Conservation (phyloP, 2,329 filamentous ascomycete genomes). For the Fusarium kyushuense region DNA sequence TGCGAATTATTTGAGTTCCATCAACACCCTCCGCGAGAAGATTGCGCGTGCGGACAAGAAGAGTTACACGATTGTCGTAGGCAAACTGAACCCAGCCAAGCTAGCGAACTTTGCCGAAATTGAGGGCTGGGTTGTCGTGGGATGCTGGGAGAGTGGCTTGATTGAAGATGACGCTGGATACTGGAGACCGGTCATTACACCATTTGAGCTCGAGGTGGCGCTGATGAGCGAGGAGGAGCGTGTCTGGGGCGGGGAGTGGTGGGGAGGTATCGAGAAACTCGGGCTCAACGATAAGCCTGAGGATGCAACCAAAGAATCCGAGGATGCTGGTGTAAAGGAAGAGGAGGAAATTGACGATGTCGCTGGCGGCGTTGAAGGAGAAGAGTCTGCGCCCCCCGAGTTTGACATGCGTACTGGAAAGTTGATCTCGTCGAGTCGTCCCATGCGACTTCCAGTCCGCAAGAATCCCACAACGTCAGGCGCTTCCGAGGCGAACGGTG, state of each 20-base stretch:
- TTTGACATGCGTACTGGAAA: slow-evolving; percentile 92
- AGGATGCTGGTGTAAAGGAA: slow-evolving; percentile 18
- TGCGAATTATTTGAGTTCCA: slow-evolving; percentile 86
- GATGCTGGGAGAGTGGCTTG: slow-evolving; percentile 96
- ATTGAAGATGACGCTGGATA: slow-evolving; percentile 87
- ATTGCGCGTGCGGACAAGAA: slow-evolving; percentile 91
- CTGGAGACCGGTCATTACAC: slow-evolving; percentile 91
- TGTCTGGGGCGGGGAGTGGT: slow-evolving; percentile 90
- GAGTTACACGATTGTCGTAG: slow-evolving; percentile 94
- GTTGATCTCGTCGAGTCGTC: slow-evolving; percentile 82
- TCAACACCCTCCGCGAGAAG: slow-evolving; percentile 76
- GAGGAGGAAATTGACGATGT: slow-evolving; percentile 51
- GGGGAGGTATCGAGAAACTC: slow-evolving; percentile 83
- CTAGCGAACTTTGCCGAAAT: slow-evolving; percentile 96
- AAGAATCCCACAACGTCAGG: slow-evolving; percentile 32
- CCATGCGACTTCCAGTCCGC: slow-evolving; percentile 68
- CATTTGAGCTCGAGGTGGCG: slow-evolving; percentile 88
- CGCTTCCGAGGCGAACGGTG: not conserved
- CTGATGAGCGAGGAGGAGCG: slow-evolving; percentile 80
- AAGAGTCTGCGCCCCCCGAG: slow-evolving; percentile 84
- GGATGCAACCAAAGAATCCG: slow-evolving; percentile 33
- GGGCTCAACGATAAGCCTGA: slow-evolving; percentile 56
- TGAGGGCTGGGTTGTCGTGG: slow-evolving; percentile 96
- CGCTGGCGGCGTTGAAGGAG: slow-evolving; percentile 64
- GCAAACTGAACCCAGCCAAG: slow-evolving; percentile 95